Evolutionary conservation across 2,329 filamentous ascomycete species (phyloP).

Genomic region (Botrytis fabae): DNA sequence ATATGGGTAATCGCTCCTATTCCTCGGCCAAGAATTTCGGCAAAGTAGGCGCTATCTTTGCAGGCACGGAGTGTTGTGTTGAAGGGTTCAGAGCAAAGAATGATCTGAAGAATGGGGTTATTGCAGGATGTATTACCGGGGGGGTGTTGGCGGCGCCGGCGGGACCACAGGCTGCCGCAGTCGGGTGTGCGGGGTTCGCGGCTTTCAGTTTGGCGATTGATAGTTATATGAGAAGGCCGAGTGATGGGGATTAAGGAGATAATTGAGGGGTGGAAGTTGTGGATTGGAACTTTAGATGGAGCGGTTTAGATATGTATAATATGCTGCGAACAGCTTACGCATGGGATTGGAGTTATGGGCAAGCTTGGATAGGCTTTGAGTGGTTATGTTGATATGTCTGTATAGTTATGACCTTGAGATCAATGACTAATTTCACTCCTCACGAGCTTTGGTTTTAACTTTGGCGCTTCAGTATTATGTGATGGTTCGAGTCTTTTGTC

Average conservation of each 20-base stretch:
- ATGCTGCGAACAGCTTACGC: conserved; percentile 13
- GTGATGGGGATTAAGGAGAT: conserved; percentile 49
- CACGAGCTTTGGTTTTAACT: neutral
- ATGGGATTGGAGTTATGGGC: conserved; percentile 20
- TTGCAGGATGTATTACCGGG: conserved; percentile 87
- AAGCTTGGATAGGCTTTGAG: conserved; percentile 12
- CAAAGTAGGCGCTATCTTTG: conserved; percentile 86
- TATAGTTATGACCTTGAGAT: conserved; percentile 16
- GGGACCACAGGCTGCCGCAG: conserved; percentile 82
- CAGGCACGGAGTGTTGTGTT: conserved; percentile 92
- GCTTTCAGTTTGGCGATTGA: conserved; percentile 92
- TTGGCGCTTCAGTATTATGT: neutral
- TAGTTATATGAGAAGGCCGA: conserved; percentile 81
- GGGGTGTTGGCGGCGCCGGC: conserved; percentile 83
- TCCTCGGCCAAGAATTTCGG: conserved; percentile 93
- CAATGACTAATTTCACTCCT: conserved; percentile 11
- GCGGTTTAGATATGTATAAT: conserved; percentile 13
- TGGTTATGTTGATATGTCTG: conserved; percentile 12
- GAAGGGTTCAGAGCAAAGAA: conserved; percentile 93
- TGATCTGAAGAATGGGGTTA: conserved; percentile 83
- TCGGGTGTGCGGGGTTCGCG: conserved; percentile 91
- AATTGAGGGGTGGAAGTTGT: neutral
- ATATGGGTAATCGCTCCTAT: conserved; percentile 86
- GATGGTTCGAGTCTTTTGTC: neutral
- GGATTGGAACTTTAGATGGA: neutral